phyloP scores from a whole-genome alignment of 2,329 filamentous ascomycete species.

The Laburnicola sp. region DNA sequence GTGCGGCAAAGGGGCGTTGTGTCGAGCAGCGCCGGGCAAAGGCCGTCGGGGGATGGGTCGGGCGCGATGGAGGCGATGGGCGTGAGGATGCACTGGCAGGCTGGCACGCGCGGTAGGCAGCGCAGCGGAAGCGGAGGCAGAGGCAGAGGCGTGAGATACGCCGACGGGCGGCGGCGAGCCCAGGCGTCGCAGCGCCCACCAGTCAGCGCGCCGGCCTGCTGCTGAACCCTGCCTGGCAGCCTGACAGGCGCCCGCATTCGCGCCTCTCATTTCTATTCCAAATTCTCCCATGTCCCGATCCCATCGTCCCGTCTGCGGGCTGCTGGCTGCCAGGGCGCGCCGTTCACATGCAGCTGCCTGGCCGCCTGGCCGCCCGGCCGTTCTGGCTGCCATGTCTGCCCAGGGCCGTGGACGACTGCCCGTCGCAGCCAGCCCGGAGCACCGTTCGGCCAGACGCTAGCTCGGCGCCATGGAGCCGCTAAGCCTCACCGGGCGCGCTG shows the following conservation, averaged over 20 bases:
- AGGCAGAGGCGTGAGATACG: slow-evolving; percentile 1
- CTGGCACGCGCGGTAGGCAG: background rate
- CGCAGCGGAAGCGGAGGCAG: slow-evolving; percentile 1
- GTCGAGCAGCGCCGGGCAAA: slow-evolving; percentile 1
- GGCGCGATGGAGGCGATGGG: slow-evolving; percentile 1
- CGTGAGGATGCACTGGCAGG: background rate
- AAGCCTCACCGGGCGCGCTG: too few species aligned
- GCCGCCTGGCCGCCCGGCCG: too few species aligned
- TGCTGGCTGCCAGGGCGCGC: too few species aligned
- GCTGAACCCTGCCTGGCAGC: too few species aligned
- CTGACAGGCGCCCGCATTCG: background rate
- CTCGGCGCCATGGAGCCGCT: too few species aligned
- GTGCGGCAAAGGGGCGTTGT: slow-evolving; percentile 7
- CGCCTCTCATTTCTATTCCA: background rate
- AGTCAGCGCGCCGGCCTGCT: slow-evolving; percentile 10
- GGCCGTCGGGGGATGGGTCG: background rate
- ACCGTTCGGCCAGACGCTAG: too few species aligned
- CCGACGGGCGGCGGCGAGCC: background rate
- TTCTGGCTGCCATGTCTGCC: too few species aligned
- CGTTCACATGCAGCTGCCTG: too few species aligned
- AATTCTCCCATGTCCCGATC: too few species aligned
- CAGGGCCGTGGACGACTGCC: too few species aligned
- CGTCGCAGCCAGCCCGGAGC: too few species aligned
- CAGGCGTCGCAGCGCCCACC: slow-evolving; percentile 5
- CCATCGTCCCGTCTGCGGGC: too few species aligned